Evolutionary conservation across 1,139 yeast species (phyloP).

Genomic region (Yamadazyma pseudoaaseri): DNA sequence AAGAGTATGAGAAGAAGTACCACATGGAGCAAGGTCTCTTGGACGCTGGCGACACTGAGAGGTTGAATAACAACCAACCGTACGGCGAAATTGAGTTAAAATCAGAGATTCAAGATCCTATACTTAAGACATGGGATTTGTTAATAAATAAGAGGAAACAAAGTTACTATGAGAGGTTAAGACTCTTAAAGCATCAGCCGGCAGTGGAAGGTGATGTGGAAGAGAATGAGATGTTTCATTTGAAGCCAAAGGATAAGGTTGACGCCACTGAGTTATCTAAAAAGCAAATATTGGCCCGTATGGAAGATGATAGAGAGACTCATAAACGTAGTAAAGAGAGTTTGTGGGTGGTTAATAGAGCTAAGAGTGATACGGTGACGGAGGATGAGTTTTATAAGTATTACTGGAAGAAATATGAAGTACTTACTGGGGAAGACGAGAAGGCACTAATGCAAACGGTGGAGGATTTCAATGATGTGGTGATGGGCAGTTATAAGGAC

Average conservation of each 20-base stretch:
- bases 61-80: constrained; percentile 31
- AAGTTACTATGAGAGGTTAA: constrained; percentile 48
- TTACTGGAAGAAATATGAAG: constrained; percentile 53
- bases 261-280: constrained; percentile 34
- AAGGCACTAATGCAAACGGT: constrained; percentile 42
- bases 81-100: constrained; percentile 31
- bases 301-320: constrained; percentile 86
- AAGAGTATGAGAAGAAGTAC: constrained; percentile 25
- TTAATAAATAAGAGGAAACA: constrained; percentile 47
- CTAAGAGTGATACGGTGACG: constrained; percentile 36
- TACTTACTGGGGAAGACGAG: constrained; percentile 47
- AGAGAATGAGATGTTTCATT: constrained; percentile 32
- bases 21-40: constrained; percentile 25
- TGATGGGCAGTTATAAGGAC: constrained; percentile 45
- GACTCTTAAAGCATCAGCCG: constrained; percentile 30
- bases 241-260: constrained; percentile 23
- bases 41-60: constrained; percentile 32
- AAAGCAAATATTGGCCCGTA: constrained; percentile 64
- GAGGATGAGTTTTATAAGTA: constrained; percentile 58
- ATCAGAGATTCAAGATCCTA: constrained; percentile 23
- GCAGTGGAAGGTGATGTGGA: constrained; percentile 22
- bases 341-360: constrained; percentile 65
- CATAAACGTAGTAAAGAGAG: constrained; percentile 77
- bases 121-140: constrained; percentile 48
- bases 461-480: constrained; percentile 53